Percentiles rank a stretch among this genome's conserved stretches.
phyloP scores from a whole-genome alignment of 345 rosid genomes.

The Camelina neglecta region DNA sequence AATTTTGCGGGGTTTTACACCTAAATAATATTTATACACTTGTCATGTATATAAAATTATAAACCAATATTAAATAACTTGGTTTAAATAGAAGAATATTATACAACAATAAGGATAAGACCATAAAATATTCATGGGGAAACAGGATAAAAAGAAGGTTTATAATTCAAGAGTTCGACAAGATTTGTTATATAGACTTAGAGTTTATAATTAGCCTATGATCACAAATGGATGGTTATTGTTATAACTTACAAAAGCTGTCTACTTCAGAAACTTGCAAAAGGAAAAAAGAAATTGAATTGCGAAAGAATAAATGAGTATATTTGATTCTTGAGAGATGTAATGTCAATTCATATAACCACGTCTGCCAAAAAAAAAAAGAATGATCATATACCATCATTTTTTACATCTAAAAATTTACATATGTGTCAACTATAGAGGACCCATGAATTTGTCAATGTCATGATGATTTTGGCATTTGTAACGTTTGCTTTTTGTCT shows the following conservation, averaged over 20 bases:
- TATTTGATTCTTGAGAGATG: slow-evolving; percentile 25
- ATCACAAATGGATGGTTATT: slow-evolving; percentile 28
- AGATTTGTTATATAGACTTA: not conserved
- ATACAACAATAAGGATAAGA: slow-evolving; percentile 6
- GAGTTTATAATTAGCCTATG: slow-evolving; percentile 20
- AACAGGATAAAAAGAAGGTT: not conserved
- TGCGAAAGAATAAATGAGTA: not conserved
- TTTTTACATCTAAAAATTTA: not conserved
- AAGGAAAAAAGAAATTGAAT: not conserved
- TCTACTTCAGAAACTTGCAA: slow-evolving; percentile 14
- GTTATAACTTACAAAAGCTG: slow-evolving; percentile 10
- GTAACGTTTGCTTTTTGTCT: slow-evolving; percentile 44
- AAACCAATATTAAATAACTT: not conserved
- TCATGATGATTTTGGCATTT: slow-evolving; percentile 33
- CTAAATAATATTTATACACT: not conserved
- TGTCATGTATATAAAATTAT: not conserved
- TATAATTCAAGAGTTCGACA: not conserved
- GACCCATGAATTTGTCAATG: slow-evolving; percentile 29
- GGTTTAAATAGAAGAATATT: slow-evolving; percentile 1
- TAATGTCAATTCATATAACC: slow-evolving; percentile 17
- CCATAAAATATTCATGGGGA: slow-evolving; percentile 3
- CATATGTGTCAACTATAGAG: slow-evolving; percentile 17
- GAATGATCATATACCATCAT: slow-evolving; percentile 13
- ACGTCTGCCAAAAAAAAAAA: not conserved
- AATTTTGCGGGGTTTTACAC: not conserved